Evolutionary conservation across 2,329 filamentous ascomycete species (phyloP).

Genomic region (Colletotrichum tabaci): DNA sequence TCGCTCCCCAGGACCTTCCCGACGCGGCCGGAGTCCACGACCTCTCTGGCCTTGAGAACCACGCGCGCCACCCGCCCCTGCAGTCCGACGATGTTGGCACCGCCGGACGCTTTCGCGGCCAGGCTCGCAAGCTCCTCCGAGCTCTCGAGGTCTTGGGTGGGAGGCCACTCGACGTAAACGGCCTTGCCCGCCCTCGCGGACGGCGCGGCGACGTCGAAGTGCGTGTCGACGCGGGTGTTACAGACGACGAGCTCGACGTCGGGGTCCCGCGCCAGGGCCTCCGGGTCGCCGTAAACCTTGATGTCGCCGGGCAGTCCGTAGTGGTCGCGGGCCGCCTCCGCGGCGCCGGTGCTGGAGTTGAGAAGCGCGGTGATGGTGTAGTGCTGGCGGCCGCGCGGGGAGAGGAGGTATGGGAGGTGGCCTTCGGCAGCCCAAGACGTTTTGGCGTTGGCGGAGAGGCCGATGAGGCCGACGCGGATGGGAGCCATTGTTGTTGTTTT

Average conservation of each 20-base stretch:
- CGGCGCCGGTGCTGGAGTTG: conserved; percentile 64
- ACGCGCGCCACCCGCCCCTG: conserved; percentile 65
- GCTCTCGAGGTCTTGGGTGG: conserved; percentile 59
- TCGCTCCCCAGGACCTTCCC: conserved; percentile 69
- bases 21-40: conserved; percentile 62
- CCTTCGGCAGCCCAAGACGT: conserved; percentile 69
- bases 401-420: conserved; percentile 73
- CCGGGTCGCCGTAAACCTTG: conserved; percentile 65
- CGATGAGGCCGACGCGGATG: conserved; percentile 70
- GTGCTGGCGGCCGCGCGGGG: conserved; percentile 57
- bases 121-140: conserved; percentile 56
- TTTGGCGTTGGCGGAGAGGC: conserved; percentile 67
- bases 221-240: conserved; percentile 68
- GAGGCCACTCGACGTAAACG: conserved; percentile 72
- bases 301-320: conserved; percentile 59
- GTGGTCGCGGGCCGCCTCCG: conserved; percentile 57
- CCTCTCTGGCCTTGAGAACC: conserved; percentile 58
- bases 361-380: conserved; percentile 67
- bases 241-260: conserved; percentile 70
- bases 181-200: conserved; percentile 66
- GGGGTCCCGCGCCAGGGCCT: conserved; percentile 63
- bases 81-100: conserved; percentile 61
- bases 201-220: conserved; percentile 61
- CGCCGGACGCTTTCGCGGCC: neutral
- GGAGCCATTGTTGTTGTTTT: conserved; percentile 39